These are phyloP conservation scores for Isochrysis galbana DNA, from an alignment of 78 protist genomes.

Conservation along the genomic window DNA sequence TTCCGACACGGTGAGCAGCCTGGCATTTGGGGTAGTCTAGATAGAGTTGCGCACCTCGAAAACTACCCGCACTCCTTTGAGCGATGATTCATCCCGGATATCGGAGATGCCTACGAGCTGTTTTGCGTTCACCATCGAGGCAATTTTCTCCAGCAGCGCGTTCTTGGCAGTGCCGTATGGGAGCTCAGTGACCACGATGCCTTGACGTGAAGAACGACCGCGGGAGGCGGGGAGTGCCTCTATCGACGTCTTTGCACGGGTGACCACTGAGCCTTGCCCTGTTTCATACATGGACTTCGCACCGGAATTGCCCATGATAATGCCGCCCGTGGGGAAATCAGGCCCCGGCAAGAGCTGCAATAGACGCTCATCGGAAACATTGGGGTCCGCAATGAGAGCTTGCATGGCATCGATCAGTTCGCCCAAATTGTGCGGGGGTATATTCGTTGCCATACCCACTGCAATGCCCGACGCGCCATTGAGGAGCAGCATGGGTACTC, in stretches of 20 bases:
- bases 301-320: not conserved
- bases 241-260: not conserved
- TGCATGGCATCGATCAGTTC: not conserved
- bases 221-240: not conserved
- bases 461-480: conserved; percentile 36
- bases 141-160: not conserved
- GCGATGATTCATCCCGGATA: conserved; percentile 3
- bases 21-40: no score
- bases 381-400: not conserved
- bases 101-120: not conserved
- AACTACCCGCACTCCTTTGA: not conserved
- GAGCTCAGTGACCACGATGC: not conserved
- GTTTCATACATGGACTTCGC: not conserved
- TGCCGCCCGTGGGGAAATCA: conserved; percentile 45
- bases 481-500: conserved; percentile 8
- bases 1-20: no score
- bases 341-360: not conserved
- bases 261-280: not conserved
- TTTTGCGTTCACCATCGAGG: not conserved
- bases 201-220: not conserved
- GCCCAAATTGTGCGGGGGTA: conserved; percentile 31
- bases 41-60: not conserved
- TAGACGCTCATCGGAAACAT: not conserved
- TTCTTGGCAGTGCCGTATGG: not conserved
- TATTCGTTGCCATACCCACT: conserved; percentile 37